Evolutionary conservation across 192 early-diverging fungal genomes (phyloP).

Genomic region (Rhizoclosmatium globosum): DNA sequence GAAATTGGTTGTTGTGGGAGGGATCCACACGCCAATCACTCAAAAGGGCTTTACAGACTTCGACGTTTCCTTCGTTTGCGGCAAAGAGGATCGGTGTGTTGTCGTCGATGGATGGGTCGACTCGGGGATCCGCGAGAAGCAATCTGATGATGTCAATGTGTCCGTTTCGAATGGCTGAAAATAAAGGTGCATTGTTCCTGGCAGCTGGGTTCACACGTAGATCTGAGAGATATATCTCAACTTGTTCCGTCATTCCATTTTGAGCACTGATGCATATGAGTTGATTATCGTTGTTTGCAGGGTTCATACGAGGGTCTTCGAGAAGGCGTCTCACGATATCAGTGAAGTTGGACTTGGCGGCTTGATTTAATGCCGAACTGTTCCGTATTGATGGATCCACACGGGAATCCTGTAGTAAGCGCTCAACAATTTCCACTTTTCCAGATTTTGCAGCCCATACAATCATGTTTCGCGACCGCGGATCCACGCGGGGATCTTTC

Average conservation of each 20-base stretch:
- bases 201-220: neutral
- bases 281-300: neutral
- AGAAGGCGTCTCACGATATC: neutral
- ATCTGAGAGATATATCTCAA: neutral
- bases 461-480: too few relatives aligned
- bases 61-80: neutral
- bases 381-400: too few relatives aligned
- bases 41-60: neutral
- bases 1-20: too few relatives aligned
- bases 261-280: neutral
- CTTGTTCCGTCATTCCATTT: neutral
- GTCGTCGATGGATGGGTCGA: neutral
- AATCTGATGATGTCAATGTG: neutral
- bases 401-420: too few relatives aligned
- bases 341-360: too few relatives aligned
- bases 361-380: too few relatives aligned
- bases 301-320: neutral
- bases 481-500: too few relatives aligned
- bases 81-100: neutral
- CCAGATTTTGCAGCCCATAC: too few relatives aligned
- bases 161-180: neutral
- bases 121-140: neutral
- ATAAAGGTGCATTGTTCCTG: neutral
- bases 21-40: neutral
- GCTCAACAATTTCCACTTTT: too few relatives aligned